Percentiles rank a stretch among this genome's conserved stretches.
Evolutionary conservation across 169 alveolate species (phyloP).

Genomic region (Plasmodium relictum): DNA sequence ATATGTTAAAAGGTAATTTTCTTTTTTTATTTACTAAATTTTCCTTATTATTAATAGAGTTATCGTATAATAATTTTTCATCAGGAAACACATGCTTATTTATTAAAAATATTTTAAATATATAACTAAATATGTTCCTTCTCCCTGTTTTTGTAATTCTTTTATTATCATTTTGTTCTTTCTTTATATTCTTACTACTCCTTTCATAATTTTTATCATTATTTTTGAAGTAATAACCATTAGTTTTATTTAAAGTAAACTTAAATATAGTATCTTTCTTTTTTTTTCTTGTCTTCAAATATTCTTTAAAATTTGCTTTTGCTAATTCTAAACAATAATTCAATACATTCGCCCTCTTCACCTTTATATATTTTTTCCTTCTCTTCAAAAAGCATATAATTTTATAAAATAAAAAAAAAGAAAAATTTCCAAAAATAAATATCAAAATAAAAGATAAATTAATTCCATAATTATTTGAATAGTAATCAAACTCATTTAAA

Average conservation of each 20-base stretch:
- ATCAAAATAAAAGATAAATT: neutral
- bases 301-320: slow-evolving; percentile 29
- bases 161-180: neutral
- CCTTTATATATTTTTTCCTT: slow-evolving; percentile 14
- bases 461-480: neutral
- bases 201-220: neutral
- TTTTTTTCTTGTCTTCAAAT: slow-evolving; percentile 15
- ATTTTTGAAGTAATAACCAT: neutral
- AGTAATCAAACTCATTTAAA: neutral
- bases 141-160: neutral
- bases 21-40: neutral
- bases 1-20: neutral
- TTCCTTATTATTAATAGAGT: neutral
- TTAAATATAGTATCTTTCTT: slow-evolving; percentile 49
- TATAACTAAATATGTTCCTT: slow-evolving; percentile 19
- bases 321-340: slow-evolving; percentile 60
- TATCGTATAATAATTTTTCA: slow-evolving; percentile 30
- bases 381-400: slow-evolving; percentile 14
- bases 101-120: slow-evolving; percentile 15
- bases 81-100: slow-evolving; percentile 38
- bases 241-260: slow-evolving; percentile 17
- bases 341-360: slow-evolving; percentile 19
- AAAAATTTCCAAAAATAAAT: slow-evolving; percentile 25
- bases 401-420: slow-evolving; percentile 36
- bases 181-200: neutral